Evolutionary conservation across 345 rosid species (phyloP).

Genomic region (Iberis pinnata): DNA sequence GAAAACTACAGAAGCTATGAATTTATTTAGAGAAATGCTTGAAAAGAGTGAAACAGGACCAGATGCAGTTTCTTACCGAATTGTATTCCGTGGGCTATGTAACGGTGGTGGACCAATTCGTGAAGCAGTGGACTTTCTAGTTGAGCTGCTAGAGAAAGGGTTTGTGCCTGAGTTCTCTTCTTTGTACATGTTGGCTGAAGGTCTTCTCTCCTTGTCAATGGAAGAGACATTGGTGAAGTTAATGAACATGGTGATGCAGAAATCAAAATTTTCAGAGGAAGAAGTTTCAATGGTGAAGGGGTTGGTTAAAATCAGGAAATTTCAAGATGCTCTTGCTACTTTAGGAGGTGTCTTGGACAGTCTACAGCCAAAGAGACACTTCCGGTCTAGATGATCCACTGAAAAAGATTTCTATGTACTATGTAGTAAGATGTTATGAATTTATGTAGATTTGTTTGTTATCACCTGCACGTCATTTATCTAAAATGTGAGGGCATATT

Average conservation of each 20-base stretch:
- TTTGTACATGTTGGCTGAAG: constrained; percentile 79
- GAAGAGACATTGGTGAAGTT: constrained; percentile 59
- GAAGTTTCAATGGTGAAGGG: constrained; percentile 66
- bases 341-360: constrained; percentile 49
- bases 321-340: constrained; percentile 65
- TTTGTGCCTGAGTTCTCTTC: constrained; percentile 65
- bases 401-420: not conserved
- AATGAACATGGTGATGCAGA: constrained; percentile 58
- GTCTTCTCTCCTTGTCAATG: constrained; percentile 60
- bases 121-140: constrained; percentile 73
- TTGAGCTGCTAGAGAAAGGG: constrained; percentile 68
- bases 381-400: constrained; percentile 33
- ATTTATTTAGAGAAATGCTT: constrained; percentile 77
- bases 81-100: constrained; percentile 71
- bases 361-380: constrained; percentile 34
- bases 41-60: constrained; percentile 49
- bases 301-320: constrained; percentile 58
- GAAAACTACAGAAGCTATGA: constrained; percentile 58
- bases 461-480: too few species aligned
- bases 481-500: too few species aligned
- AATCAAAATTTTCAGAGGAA: constrained; percentile 46
- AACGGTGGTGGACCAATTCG: constrained; percentile 69
- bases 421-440: too few species aligned
- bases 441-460: too few species aligned
- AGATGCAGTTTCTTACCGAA: constrained; percentile 50